Percentiles rank a stretch among this genome's conserved stretches.
These are phyloP conservation scores for Rhododendron molle DNA, from an alignment of 148 eudicot species.

Conservation along the genomic window DNA sequence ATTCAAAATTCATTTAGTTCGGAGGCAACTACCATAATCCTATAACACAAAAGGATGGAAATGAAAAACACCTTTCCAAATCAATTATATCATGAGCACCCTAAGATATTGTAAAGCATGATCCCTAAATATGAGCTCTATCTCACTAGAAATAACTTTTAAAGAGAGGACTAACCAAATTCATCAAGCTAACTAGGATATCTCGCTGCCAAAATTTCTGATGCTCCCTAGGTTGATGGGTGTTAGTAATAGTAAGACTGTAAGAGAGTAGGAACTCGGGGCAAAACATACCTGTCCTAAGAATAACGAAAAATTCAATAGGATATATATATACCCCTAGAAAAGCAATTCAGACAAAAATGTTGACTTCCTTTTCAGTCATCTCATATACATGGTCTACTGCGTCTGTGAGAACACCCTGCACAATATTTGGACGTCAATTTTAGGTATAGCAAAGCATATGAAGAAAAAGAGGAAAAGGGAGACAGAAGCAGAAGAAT, in stretches of 20 bases:
- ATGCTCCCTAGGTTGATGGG: constrained; percentile 6
- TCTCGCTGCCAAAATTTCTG: constrained; percentile 20
- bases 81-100: not conserved
- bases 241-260: not conserved
- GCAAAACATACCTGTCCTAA: not conserved
- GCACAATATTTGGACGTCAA: constrained; percentile 22
- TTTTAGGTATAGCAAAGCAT: not conserved
- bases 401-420: constrained; percentile 92
- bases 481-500: not conserved
- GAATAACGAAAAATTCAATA: not conserved
- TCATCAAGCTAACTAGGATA: not conserved
- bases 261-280: not conserved
- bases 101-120: not conserved
- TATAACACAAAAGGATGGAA: not conserved
- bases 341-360: constrained; percentile 44
- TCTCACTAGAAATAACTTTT: not conserved
- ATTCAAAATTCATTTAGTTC: not conserved
- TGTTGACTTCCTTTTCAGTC: constrained; percentile 68
- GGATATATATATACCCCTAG: not conserved
- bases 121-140: not conserved
- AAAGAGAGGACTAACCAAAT: not conserved
- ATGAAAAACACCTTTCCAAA: not conserved
- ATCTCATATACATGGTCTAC: constrained; percentile 91
- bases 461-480: not conserved
- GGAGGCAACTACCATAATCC: not conserved